Conservation (phyloP, 768 basidiomycete species). For the Naganishia friedmannii region DNA sequence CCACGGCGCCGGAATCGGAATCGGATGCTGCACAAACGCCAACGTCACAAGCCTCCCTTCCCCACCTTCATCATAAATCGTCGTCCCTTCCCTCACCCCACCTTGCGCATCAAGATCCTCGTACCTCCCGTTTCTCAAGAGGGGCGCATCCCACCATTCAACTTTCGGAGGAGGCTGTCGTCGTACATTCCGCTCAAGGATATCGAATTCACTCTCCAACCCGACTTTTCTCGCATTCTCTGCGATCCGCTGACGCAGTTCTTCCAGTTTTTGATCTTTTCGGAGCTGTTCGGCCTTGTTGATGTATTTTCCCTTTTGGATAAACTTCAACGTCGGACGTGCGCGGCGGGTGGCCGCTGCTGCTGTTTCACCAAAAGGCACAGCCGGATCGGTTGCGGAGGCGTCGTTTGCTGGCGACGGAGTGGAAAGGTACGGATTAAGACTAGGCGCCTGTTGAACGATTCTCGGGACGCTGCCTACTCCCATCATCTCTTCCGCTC, state of each 20-base stretch:
- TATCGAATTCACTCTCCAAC: constrained; percentile 85
- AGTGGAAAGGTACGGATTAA: constrained; percentile 75
- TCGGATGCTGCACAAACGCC: constrained; percentile 87
- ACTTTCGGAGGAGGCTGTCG: constrained; percentile 79
- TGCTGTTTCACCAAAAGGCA: constrained; percentile 54
- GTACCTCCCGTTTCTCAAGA: constrained; percentile 77
- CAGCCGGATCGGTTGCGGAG: constrained; percentile 63
- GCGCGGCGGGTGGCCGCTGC: constrained; percentile 58
- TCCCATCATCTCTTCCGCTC: constrained; percentile 25
- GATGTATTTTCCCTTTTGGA: constrained; percentile 80
- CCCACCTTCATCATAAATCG: constrained; percentile 55
- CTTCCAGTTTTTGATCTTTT: constrained; percentile 75
- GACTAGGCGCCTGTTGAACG: constrained; percentile 39
- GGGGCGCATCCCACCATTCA: constrained; percentile 95
- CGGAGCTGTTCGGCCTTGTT: constrained; percentile 55
- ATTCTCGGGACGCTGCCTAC: constrained; percentile 38
- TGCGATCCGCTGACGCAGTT: constrained; percentile 84
- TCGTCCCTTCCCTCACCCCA: constrained; percentile 57
- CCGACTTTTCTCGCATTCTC: constrained; percentile 91
- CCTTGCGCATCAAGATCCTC: constrained; percentile 62
- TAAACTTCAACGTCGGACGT: constrained; percentile 68
- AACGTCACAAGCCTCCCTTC: constrained; percentile 73
- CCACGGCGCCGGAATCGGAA: constrained; percentile 84
- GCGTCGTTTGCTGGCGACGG: constrained; percentile 39
- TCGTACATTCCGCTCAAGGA: constrained; percentile 84